Conservation (phyloP, 176 grass and related monocot genomes). For the Cymbopogon citratus region DNA sequence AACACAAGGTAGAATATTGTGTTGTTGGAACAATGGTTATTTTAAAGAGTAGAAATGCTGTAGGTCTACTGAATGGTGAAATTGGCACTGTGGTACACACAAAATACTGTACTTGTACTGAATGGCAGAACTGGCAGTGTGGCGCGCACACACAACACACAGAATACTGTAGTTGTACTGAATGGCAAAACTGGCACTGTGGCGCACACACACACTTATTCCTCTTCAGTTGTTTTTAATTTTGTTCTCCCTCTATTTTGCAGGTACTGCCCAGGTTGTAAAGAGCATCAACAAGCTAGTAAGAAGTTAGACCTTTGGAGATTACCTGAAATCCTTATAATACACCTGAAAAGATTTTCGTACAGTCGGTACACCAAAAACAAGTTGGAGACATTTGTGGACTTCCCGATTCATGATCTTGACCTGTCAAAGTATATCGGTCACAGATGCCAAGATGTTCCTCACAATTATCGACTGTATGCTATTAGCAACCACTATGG, state of each 20-base stretch:
- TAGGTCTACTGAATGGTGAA: background rate
- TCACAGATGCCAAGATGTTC: constrained; percentile 26
- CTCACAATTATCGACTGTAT: constrained; percentile 64
- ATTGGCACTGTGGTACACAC: background rate
- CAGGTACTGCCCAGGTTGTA: constrained; percentile 89
- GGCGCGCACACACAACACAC: background rate
- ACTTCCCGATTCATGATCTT: constrained; percentile 81
- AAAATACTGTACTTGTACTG: background rate
- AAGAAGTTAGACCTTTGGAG: constrained; percentile 98
- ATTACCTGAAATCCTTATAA: constrained; percentile 88
- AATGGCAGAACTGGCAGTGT: background rate
- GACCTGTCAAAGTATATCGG: constrained; percentile 74
- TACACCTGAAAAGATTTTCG: constrained; percentile 91
- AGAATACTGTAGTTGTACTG: too few relatives aligned
- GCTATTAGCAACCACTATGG: constrained; percentile 94
- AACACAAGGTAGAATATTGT: background rate
- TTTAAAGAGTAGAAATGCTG: background rate
- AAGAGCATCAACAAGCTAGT: constrained; percentile 75
- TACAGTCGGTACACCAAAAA: constrained; percentile 83
- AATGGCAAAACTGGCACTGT: too few relatives aligned
- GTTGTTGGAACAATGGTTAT: background rate
- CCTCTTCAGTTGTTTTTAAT: background rate
- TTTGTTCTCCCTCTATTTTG: background rate
- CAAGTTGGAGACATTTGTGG: constrained; percentile 88
- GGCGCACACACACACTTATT: background rate